These are phyloP conservation scores for Elaeis oleifera DNA, from an alignment of 202 grass and related monocot species.

Conservation along the genomic window DNA sequence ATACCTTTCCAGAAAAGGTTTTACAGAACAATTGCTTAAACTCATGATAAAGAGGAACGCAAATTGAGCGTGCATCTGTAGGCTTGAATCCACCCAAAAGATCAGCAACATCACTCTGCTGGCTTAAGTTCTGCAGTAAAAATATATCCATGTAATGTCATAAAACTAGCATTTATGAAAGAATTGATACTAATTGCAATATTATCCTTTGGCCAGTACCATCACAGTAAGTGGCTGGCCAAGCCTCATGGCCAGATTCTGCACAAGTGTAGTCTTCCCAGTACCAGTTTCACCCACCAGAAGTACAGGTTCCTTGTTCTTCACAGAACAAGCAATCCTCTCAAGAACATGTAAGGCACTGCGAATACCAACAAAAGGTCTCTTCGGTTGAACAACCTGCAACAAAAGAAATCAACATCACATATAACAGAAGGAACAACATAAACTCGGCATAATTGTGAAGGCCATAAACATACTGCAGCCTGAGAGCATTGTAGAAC, in stretches of 20 bases:
- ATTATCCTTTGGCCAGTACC: conserved; percentile 35
- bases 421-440: conserved; percentile 11
- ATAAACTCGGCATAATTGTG: neutral
- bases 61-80: conserved; percentile 71
- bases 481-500: conserved; percentile 37
- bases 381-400: conserved; percentile 43
- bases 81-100: conserved; percentile 93
- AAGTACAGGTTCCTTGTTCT: conserved; percentile 86
- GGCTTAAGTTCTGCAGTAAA: conserved; percentile 72
- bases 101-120: conserved; percentile 97
- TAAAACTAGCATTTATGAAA: neutral
- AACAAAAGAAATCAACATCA: conserved; percentile 22
- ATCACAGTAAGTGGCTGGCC: conserved; percentile 72
- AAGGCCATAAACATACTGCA: conserved; percentile 30
- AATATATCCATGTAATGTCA: conserved; percentile 19
- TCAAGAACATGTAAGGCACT: conserved; percentile 63
- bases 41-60: conserved; percentile 70
- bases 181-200: neutral
- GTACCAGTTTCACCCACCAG: conserved; percentile 99
- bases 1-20: conserved; percentile 59
- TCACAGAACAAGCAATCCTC: conserved; percentile 79
- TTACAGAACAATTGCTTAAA: conserved; percentile 71
- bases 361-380: conserved; percentile 75
- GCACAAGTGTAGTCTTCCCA: conserved; percentile 85
- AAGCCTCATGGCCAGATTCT: conserved; percentile 81